These are phyloP conservation scores for Chlorella sp. DNA, from an alignment of 139 green algal genomes.

Conservation along the genomic window DNA sequence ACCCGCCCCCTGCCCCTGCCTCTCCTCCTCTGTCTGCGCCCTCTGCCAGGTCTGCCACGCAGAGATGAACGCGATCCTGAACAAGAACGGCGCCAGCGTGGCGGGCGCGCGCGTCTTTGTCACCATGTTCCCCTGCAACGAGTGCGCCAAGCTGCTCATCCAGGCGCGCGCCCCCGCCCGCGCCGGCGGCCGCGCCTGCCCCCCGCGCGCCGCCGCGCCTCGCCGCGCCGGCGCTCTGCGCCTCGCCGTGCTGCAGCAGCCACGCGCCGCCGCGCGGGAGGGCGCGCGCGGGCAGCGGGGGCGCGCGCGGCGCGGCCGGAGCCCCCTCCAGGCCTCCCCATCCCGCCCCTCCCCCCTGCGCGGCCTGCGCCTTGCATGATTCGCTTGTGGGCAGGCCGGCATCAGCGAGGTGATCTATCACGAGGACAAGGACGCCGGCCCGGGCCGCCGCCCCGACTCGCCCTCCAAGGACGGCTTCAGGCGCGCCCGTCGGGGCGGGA, in stretches of 20 bases:
- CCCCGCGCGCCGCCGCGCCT: too few relatives aligned
- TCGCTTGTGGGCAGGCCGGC: constrained; percentile 67
- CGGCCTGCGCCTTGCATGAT: background rate
- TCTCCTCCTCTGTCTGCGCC: too few relatives aligned
- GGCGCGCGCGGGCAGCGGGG: too few relatives aligned
- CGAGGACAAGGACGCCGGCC: constrained; percentile 59
- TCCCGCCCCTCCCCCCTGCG: too few relatives aligned
- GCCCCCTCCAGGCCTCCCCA: too few relatives aligned
- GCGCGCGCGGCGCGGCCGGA: too few relatives aligned
- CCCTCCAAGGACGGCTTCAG: constrained; percentile 10
- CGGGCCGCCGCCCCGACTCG: background rate
- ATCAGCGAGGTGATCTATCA: constrained; percentile 91
- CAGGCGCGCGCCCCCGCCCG: constrained; percentile 64
- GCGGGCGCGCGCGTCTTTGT: constrained; percentile 80
- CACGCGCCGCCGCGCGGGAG: too few relatives aligned
- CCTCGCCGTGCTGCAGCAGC: too few relatives aligned
- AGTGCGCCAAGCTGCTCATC: constrained; percentile 99
- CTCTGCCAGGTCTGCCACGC: too few relatives aligned
- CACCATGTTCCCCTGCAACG: constrained; percentile 99
- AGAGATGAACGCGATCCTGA: constrained; percentile 98
- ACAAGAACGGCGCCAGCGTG: constrained; percentile 84
- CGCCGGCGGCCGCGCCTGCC: background rate
- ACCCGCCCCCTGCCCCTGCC: too few relatives aligned
- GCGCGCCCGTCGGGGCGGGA: background rate
- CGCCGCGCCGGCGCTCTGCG: too few relatives aligned